Evolutionary conservation across 2,329 filamentous ascomycete genomes (phyloP).

Genomic region (Pyricularia sp.): DNA sequence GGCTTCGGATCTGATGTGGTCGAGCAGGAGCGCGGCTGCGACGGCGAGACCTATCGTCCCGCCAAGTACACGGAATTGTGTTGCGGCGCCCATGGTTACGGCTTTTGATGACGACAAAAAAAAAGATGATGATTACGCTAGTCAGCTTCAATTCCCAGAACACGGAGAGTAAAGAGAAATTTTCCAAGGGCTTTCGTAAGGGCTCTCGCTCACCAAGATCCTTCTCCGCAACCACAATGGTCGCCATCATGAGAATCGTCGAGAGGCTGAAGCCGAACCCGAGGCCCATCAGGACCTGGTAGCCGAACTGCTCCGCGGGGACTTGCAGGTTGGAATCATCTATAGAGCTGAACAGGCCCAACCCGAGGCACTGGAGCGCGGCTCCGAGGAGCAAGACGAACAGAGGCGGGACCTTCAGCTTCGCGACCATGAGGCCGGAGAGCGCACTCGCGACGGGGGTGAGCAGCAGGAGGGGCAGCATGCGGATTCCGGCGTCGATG

Average conservation of each 20-base stretch:
- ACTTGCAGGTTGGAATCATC: background rate
- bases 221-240: background rate
- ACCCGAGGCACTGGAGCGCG: background rate
- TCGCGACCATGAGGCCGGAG: slow-evolving; percentile 21
- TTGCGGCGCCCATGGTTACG: slow-evolving; percentile 1
- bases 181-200: background rate
- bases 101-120: background rate
- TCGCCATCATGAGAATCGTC: background rate
- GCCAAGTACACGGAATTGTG: slow-evolving; percentile 1
- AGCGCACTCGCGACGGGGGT: slow-evolving; percentile 23
- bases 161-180: background rate
- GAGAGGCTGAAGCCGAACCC: slow-evolving; percentile 1
- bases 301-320: background rate
- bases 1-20: background rate
- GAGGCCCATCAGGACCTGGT: slow-evolving; percentile 2
- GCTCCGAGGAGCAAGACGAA: background rate
- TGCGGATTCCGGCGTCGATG: slow-evolving; percentile 24
- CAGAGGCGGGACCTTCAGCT: background rate
- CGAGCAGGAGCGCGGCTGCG: background rate
- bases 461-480: slow-evolving; percentile 25
- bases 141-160: background rate
- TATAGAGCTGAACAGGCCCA: background rate
- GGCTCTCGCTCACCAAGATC: background rate
- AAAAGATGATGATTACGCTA: background rate
- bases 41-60: slow-evolving; percentile 3